Evolutionary conservation across 73 alveolate species (phyloP), one percentile per base, ranked within the genome.

Genomic region (Strombidium stylifer): DNA sequence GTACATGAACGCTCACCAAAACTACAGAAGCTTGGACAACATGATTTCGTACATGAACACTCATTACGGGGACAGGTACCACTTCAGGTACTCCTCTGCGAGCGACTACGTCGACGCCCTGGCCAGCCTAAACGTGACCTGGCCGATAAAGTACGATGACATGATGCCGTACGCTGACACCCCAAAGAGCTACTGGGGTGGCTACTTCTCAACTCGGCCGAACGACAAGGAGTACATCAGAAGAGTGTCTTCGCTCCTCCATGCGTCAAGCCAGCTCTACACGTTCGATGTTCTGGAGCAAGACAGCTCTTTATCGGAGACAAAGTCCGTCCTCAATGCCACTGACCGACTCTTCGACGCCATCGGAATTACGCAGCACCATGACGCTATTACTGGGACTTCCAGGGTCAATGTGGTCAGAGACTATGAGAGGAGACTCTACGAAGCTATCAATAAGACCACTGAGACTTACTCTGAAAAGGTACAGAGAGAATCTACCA

Each of bases 31-130:
- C 69, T 19, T 73, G 34, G 98, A 92, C 44, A 70, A 45, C 37
- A 73, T 92, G 20, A 85, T 86, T 16, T 51, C 46, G 4, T 36
- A 69, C 73, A 60, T 92, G 24, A 92, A 92, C 39, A 52, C 55
- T n/a, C 50, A 39, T 11, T 68, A 79, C 25, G 71, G 31, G 21
- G 77, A 86, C 18, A 20, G 36, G 58, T 66, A 93, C 72, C 60
- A 90, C 57, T 64, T 93, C 15, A 70, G 88, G 73, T 93, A 90
- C 81, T 91, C 98, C 32, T 94, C 99, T 30, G 98, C 99, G 3
- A 62, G 83, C 23, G 76, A 62, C 37, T 96, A 96, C 69, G 74
- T 93, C 47, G 80, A 81, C 48, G 94, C 91, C 52, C 59, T 92
- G 45, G 54, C 75, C 37, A 52, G 69, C 34, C 75, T 71, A 30